Percentiles rank a stretch among this genome's conserved stretches.
phyloP scores from a whole-genome alignment of 2,329 filamentous ascomycete species.

The Podosphaera fusca region DNA sequence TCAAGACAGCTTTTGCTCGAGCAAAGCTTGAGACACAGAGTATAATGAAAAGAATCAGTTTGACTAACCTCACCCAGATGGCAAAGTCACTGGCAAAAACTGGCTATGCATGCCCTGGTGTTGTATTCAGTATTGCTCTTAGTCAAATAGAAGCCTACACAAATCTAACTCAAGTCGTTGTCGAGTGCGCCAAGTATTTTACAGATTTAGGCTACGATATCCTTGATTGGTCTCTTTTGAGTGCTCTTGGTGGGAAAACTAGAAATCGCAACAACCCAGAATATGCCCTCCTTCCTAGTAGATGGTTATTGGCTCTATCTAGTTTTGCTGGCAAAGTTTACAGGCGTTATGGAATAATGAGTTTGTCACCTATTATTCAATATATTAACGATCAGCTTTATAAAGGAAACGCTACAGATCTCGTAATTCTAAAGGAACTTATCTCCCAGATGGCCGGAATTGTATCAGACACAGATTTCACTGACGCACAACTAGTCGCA shows the following conservation, averaged over 20 bases:
- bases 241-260: slow-evolving; percentile 38
- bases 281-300: slow-evolving; percentile 53
- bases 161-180: slow-evolving; percentile 84
- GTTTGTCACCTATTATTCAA: slow-evolving; percentile 63
- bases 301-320: slow-evolving; percentile 77
- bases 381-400: slow-evolving; percentile 74
- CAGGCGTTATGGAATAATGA: slow-evolving; percentile 62
- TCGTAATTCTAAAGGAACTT: slow-evolving; percentile 78
- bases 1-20: slow-evolving; percentile 55
- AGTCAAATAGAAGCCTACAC: slow-evolving; percentile 83
- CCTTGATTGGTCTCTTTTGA: slow-evolving; percentile 77
- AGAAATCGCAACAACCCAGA: slow-evolving; percentile 38
- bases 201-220: slow-evolving; percentile 84
- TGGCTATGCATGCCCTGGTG: slow-evolving; percentile 71
- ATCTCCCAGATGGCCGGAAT: slow-evolving; percentile 88
- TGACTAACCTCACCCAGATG: slow-evolving; percentile 69
- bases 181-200: slow-evolving; percentile 86
- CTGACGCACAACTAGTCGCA: slow-evolving; percentile 63
- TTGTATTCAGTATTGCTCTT: slow-evolving; percentile 76
- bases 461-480: slow-evolving; percentile 66
- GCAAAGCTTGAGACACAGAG: slow-evolving; percentile 61
- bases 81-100: slow-evolving; percentile 75
- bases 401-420: slow-evolving; percentile 64
- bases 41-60: slow-evolving; percentile 71
- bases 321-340: slow-evolving; percentile 84